Percentiles rank a stretch among this genome's conserved stretches.
Conservation (phyloP, 352 stramenopile genomes). For the Pythium monospermum region DNA sequence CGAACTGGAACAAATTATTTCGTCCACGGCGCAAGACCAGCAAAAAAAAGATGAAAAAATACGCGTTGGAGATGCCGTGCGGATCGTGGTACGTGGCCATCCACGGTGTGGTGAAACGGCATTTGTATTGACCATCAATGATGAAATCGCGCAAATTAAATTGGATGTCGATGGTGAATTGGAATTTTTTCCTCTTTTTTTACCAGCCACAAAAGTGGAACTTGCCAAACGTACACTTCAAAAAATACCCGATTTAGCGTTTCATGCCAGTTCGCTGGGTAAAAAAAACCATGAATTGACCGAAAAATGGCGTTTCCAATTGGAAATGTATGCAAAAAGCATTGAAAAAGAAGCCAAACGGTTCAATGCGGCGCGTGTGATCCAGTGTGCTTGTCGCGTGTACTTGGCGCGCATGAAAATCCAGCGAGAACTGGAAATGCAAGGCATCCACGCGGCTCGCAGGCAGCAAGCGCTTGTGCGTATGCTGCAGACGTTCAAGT, state of each 20-base stretch:
- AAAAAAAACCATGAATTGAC: constrained; percentile 39
- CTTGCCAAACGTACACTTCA: constrained; percentile 50
- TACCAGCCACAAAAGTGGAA: constrained; percentile 56
- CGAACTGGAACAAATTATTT: constrained; percentile 58
- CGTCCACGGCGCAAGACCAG: constrained; percentile 32
- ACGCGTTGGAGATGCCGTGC: constrained; percentile 46
- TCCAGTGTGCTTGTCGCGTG: constrained; percentile 66
- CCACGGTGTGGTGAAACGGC: constrained; percentile 69
- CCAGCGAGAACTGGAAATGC: constrained; percentile 56
- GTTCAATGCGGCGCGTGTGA: constrained; percentile 58
- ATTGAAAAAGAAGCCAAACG: constrained; percentile 65
- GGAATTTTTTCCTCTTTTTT: constrained; percentile 71
- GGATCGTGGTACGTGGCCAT: constrained; percentile 73
- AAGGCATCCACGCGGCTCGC: constrained; percentile 60
- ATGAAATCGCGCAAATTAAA: constrained; percentile 70
- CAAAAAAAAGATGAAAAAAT: constrained; percentile 34
- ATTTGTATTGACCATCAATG: constrained; percentile 57
- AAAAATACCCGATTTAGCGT: constrained; percentile 53
- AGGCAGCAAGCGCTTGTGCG: constrained; percentile 49
- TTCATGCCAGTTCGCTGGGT: constrained; percentile 40
- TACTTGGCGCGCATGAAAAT: constrained; percentile 62
- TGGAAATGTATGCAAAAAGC: constrained; percentile 54
- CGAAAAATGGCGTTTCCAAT: constrained; percentile 39
- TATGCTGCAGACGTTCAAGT: constrained; percentile 44
- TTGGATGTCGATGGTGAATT: constrained; percentile 73